Conservation (phyloP, 169 alveolate genomes). For the Plasmodium reichenowi region DNA sequence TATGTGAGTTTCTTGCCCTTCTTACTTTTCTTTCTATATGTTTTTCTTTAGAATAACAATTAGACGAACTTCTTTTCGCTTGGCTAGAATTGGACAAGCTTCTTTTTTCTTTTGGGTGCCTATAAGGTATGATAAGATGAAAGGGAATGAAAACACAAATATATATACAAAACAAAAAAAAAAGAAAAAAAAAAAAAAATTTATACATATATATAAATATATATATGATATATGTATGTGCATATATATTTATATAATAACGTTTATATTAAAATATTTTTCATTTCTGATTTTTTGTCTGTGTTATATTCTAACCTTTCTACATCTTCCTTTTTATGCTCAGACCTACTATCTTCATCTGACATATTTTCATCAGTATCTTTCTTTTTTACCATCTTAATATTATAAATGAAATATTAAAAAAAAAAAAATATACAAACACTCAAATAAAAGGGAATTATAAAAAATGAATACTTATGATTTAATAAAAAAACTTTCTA, state of each 20-base stretch:
- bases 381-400: conserved; percentile 6
- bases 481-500: too few relatives aligned
- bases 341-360: conserved; percentile 20
- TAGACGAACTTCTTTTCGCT: conserved; percentile 2
- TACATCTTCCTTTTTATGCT: conserved; percentile 1
- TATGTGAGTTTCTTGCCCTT: conserved; percentile 11
- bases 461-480: too few relatives aligned
- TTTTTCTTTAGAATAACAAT: conserved; percentile 17
- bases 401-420: too few relatives aligned
- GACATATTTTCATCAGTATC: conserved; percentile 8
- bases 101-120: conserved; percentile 7
- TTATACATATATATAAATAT: not conserved
- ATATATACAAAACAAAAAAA: not conserved
- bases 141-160: not conserved
- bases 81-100: conserved; percentile 11
- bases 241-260: not conserved
- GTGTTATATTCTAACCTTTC: conserved; percentile 10
- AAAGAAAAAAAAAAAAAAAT: not conserved
- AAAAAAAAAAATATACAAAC: too few relatives aligned
- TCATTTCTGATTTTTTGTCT: not conserved
- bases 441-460: too few relatives aligned
- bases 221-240: not conserved
- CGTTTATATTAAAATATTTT: not conserved
- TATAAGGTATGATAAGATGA: not conserved
- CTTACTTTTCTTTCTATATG: not conserved